Conservation (phyloP, 2,329 filamentous ascomycete species). For the Juglanconis sp. region DNA sequence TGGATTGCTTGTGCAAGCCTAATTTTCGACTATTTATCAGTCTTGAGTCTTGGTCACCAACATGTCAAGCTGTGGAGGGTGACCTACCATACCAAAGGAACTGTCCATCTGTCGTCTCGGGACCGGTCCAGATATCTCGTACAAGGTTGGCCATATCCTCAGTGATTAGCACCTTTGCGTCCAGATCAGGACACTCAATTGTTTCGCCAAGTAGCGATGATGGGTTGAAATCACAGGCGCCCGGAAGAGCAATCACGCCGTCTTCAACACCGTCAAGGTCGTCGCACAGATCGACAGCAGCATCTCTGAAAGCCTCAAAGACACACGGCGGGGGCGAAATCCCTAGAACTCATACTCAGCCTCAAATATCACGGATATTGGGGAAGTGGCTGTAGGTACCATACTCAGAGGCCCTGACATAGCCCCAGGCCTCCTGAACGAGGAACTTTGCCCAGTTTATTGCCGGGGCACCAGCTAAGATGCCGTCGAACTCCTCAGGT, state of each 20-base stretch:
- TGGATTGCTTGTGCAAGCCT: neutral
- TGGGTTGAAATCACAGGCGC: slow-evolving; percentile 29
- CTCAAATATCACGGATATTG: neutral
- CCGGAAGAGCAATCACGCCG: slow-evolving; percentile 35
- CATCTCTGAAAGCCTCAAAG: slow-evolving; percentile 32
- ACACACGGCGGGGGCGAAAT: slow-evolving; percentile 40
- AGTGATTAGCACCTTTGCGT: neutral
- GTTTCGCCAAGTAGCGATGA: slow-evolving; percentile 22
- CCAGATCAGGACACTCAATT: slow-evolving; percentile 21
- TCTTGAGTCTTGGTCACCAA: neutral
- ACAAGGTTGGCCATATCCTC: slow-evolving; percentile 4
- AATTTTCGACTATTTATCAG: neutral
- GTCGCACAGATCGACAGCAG: slow-evolving; percentile 42
- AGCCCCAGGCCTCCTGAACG: slow-evolving; percentile 25
- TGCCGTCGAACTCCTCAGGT: slow-evolving; percentile 55
- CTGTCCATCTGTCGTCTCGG: neutral
- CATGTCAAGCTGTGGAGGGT: neutral
- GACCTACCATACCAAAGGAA: slow-evolving; percentile 4
- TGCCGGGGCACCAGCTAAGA: slow-evolving; percentile 45
- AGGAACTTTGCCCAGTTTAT: slow-evolving; percentile 33
- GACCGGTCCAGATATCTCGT: neutral
- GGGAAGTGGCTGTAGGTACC: neutral
- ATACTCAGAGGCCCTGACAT: slow-evolving; percentile 24
- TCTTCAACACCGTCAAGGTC: slow-evolving; percentile 44
- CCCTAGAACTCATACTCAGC: slow-evolving; percentile 20